These are phyloP conservation scores for Fusarium fujikuroi DNA, from an alignment of 2,329 filamentous ascomycete species.

Conservation along the genomic window DNA sequence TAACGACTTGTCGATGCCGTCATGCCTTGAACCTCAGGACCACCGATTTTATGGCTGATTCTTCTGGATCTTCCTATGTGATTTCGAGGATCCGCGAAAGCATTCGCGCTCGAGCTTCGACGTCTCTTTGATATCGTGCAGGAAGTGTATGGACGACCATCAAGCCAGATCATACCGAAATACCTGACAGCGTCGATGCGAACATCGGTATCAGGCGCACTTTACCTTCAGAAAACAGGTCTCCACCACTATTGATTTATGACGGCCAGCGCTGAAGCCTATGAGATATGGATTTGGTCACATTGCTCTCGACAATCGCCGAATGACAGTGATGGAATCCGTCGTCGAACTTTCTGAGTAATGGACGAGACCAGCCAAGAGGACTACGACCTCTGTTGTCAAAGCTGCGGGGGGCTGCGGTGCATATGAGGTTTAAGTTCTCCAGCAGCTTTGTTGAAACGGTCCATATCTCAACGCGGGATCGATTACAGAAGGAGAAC, in stretches of 20 bases:
- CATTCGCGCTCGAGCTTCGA: background rate
- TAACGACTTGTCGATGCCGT: background rate
- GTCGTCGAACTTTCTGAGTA: background rate
- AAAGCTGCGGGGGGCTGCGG: background rate
- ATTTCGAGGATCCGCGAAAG: accelerated
- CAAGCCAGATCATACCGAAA: too few species aligned
- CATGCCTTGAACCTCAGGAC: background rate
- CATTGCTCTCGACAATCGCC: background rate
- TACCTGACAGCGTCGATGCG: background rate
- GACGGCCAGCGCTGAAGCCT: background rate
- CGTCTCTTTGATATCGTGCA: background rate
- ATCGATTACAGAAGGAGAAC: background rate
- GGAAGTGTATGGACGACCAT: too few species aligned
- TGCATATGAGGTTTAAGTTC: background rate
- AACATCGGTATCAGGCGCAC: background rate
- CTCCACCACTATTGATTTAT: background rate
- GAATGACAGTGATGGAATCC: background rate
- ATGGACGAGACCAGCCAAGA: background rate
- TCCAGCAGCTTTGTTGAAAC: background rate
- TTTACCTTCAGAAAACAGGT: background rate
- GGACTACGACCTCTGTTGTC: background rate
- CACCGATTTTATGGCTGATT: background rate
- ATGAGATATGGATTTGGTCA: background rate
- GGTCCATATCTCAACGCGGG: too few species aligned
- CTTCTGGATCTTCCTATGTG: background rate